Percentiles rank a stretch among this genome's conserved stretches.
Conservation (phyloP, 495 filamentous ascomycete genomes). For the Pseudotulostoma volvatum region DNA sequence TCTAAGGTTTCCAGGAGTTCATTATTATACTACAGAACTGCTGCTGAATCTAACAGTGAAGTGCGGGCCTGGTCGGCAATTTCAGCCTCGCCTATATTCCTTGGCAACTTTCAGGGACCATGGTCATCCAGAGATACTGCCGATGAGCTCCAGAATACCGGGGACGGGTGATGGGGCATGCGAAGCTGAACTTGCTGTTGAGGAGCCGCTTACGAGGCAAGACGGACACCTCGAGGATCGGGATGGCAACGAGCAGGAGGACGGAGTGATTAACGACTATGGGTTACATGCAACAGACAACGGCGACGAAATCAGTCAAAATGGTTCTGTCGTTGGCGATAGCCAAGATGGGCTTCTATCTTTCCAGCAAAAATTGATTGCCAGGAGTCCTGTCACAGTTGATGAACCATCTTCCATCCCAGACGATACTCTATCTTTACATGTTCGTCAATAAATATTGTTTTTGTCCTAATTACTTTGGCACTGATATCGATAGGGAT, state of each 20-base stretch:
- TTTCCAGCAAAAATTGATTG: constrained; percentile 10
- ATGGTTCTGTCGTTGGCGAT: constrained; percentile 6
- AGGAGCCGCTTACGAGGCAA: constrained; percentile 9
- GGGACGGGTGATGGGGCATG: constrained; percentile 27
- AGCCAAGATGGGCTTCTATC: constrained; percentile 4
- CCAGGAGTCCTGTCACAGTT: constrained; percentile 15
- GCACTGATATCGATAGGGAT: constrained; percentile 42
- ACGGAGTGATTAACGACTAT: constrained; percentile 12
- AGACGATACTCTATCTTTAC: constrained; percentile 79
- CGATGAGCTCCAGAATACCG: constrained; percentile 37
- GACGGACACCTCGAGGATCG: constrained; percentile 10
- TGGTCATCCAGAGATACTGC: constrained; percentile 27
- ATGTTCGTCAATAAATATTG: constrained; percentile 36
- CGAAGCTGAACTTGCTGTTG: constrained; percentile 33
- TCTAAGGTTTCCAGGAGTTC: too few relatives aligned
- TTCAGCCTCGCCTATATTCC: too few relatives aligned
- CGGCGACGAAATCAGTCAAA: constrained; percentile 4
- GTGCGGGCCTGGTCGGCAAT: too few relatives aligned
- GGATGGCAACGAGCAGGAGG: constrained; percentile 6
- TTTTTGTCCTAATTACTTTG: constrained; percentile 5
- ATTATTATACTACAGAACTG: too few relatives aligned
- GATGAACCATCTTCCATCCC: constrained; percentile 50
- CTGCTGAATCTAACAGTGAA: too few relatives aligned
- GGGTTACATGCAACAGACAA: constrained; percentile 6
- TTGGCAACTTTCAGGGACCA: too few relatives aligned